These are phyloP conservation scores for Thelonectria olida DNA, from an alignment of 2,329 filamentous ascomycete species.

Conservation along the genomic window DNA sequence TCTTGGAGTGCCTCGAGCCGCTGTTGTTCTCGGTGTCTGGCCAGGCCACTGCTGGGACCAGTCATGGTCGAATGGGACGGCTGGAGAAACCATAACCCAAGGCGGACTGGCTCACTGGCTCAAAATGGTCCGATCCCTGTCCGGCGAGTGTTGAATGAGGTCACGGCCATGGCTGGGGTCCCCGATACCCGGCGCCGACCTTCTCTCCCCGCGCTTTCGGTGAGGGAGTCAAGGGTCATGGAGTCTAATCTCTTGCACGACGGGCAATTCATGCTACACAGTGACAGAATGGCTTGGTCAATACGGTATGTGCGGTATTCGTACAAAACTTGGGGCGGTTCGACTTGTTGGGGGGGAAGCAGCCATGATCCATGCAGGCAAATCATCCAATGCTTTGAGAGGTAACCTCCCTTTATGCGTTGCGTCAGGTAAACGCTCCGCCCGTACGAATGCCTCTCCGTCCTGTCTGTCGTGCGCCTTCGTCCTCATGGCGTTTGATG, in stretches of 20 bases:
- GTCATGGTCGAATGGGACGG: constrained; percentile 9
- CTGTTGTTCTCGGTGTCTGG: no score
- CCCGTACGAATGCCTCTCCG: not conserved
- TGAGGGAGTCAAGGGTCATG: not conserved
- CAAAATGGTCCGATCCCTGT: constrained; percentile 26
- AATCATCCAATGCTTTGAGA: not conserved
- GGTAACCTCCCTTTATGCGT: constrained; percentile 15
- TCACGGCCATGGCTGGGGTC: not conserved
- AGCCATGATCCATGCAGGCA: constrained; percentile 18
- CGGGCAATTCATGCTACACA: not conserved
- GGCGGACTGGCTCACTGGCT: not conserved
- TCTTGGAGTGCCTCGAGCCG: no score
- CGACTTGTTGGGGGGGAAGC: constrained; percentile 2
- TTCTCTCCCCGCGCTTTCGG: not conserved
- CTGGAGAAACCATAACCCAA: not conserved
- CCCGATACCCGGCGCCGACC: not conserved
- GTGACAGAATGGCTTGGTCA: not conserved
- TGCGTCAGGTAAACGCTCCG: not conserved
- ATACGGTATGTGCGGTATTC: constrained; percentile 8
- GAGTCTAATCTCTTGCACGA: not conserved
- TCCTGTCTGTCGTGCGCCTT: not conserved
- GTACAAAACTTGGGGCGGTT: not conserved
- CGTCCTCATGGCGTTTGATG: constrained; percentile 8
- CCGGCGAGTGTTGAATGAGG: not conserved
- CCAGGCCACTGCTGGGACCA: not conserved